phyloP scores from a whole-genome alignment of 108 stramenopile genomes.

The Fragilariopsis cylindrus region DNA sequence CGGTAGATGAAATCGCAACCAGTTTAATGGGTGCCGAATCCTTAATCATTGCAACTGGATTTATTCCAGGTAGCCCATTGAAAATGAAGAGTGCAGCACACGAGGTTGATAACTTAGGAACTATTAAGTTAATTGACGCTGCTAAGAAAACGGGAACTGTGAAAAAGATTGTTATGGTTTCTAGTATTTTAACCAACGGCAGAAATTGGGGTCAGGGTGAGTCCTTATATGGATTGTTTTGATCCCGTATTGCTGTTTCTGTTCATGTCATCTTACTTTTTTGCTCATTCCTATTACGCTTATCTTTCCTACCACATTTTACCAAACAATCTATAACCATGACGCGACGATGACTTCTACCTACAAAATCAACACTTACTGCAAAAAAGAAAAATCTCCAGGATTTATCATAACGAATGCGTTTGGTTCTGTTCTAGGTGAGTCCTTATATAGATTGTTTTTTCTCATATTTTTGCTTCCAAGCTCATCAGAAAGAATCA shows the following conservation, averaged over 20 bases:
- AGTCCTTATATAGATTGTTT: not conserved
- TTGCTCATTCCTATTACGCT: too few species aligned
- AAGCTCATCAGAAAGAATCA: too few species aligned
- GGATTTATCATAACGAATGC: slow-evolving; percentile 83
- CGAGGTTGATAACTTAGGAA: slow-evolving; percentile 83
- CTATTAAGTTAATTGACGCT: slow-evolving; percentile 75
- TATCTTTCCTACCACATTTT: too few species aligned
- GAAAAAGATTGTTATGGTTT: slow-evolving; percentile 78
- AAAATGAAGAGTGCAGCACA: slow-evolving; percentile 80
- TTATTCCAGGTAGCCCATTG: slow-evolving; percentile 75
- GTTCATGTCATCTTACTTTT: too few species aligned
- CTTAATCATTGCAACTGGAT: slow-evolving; percentile 76
- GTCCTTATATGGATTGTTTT: too few species aligned
- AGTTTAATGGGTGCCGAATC: slow-evolving; percentile 60
- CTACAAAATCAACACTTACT: too few species aligned
- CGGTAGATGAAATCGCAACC: slow-evolving; percentile 44
- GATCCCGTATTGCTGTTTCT: too few species aligned
- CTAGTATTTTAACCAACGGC: slow-evolving; percentile 78
- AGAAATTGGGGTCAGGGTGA: slow-evolving; percentile 57
- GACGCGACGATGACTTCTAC: too few species aligned
- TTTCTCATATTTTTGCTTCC: too few species aligned
- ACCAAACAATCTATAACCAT: too few species aligned
- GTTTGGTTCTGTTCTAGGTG: slow-evolving; percentile 68
- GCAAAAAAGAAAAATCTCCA: slow-evolving; percentile 64
- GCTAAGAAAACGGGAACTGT: slow-evolving; percentile 68